Percentiles rank a stretch among this genome's conserved stretches.
Conservation (phyloP, 1,139 yeast genomes). For the Yamadazyma taylorii region DNA sequence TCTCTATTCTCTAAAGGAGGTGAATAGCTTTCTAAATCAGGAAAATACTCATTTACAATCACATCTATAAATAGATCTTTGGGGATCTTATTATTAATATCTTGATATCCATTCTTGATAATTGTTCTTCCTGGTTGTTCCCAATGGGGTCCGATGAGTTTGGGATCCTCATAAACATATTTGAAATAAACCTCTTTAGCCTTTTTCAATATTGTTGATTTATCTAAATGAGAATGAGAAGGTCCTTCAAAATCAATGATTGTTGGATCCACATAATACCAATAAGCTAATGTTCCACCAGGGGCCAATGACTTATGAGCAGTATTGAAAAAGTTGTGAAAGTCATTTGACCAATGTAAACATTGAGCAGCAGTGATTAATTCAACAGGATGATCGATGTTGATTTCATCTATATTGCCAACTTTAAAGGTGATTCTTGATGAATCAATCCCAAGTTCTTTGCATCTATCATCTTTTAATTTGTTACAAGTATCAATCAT, state of each 20-base stretch:
- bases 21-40: slow-evolving; percentile 17
- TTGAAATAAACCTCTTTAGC: slow-evolving; percentile 30
- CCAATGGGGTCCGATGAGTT: slow-evolving; percentile 43
- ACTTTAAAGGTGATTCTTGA: slow-evolving; percentile 30
- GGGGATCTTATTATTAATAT: slow-evolving; percentile 36
- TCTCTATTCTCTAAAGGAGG: slow-evolving; percentile 20
- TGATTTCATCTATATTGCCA: slow-evolving; percentile 33
- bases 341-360: slow-evolving; percentile 47
- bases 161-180: slow-evolving; percentile 37
- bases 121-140: slow-evolving; percentile 46
- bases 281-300: slow-evolving; percentile 44
- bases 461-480: slow-evolving; percentile 22
- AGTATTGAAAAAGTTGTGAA: slow-evolving; percentile 29
- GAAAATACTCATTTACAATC: slow-evolving; percentile 25
- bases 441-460: slow-evolving; percentile 28
- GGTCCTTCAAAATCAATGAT: slow-evolving; percentile 27
- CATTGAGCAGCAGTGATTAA: slow-evolving; percentile 49
- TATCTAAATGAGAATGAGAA: slow-evolving; percentile 11
- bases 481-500: slow-evolving; percentile 34
- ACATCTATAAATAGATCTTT: slow-evolving; percentile 27
- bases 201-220: slow-evolving; percentile 20
- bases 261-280: slow-evolving; percentile 45
- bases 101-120: slow-evolving; percentile 27
- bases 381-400: slow-evolving; percentile 25
- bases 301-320: slow-evolving; percentile 31